Evolutionary conservation across 2,329 filamentous ascomycete species (phyloP).

Genomic region (Aspergillus uvarum): DNA sequence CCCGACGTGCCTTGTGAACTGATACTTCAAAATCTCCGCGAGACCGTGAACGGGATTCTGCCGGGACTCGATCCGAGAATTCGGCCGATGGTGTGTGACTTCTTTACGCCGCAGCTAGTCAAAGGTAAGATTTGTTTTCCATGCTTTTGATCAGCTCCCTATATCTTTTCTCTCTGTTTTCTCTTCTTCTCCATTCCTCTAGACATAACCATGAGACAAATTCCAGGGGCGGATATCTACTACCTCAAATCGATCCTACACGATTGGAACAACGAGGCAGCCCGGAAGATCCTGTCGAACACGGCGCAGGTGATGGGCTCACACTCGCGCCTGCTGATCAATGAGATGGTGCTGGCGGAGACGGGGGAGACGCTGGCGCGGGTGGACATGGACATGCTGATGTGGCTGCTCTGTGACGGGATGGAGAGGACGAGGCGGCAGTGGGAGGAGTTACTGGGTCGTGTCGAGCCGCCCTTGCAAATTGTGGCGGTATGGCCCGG

Average conservation of each 20-base stretch:
- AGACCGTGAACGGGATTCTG: no score
- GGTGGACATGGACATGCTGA: constrained; percentile 2
- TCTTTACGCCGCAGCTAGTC: no score
- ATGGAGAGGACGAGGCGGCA: constrained; percentile 3
- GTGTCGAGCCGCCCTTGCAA: neutral
- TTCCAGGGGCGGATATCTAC: neutral
- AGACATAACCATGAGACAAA: no score
- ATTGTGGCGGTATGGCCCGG: neutral
- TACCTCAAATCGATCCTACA: neutral
- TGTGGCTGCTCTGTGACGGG: no score
- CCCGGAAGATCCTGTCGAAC: neutral
- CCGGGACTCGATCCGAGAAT: rapidly evolving
- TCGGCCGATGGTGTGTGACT: no score
- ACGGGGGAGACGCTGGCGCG: neutral
- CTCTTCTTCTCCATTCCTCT: no score
- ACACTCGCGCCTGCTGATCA: neutral
- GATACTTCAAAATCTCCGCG: no score
- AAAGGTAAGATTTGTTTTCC: no score
- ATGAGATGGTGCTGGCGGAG: constrained; percentile 2
- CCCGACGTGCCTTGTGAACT: no score
- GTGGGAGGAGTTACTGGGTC: constrained; percentile 3
- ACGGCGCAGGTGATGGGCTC: neutral
- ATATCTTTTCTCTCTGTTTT: no score
- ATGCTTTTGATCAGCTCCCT: no score
- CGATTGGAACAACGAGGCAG: neutral